A percentile compares a stretch with the other conserved stretches of the same genome.
These are phyloP conservation scores for Aspergillus fructus DNA, from an alignment of 2,329 filamentous ascomycete species.

Conservation along the genomic window DNA sequence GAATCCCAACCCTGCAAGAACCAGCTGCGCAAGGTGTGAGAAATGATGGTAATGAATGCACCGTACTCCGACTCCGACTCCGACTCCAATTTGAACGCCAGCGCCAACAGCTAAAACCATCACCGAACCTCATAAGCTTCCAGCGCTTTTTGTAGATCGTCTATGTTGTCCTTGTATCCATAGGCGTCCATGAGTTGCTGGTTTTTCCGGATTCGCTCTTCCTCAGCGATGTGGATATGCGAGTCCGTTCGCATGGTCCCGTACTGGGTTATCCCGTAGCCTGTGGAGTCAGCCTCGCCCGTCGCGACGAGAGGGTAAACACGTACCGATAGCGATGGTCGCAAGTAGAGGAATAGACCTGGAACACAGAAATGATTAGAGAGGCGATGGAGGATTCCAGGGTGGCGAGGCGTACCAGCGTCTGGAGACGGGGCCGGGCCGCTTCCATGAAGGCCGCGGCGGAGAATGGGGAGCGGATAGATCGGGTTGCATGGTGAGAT, in stretches of 20 bases:
- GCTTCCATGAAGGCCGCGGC: constrained; percentile 15
- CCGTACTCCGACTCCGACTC: neutral
- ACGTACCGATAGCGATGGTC: constrained; percentile 18
- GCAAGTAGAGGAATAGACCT: constrained; percentile 20
- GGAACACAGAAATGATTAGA: neutral
- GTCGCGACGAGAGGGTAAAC: neutral
- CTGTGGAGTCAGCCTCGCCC: constrained; percentile 4
- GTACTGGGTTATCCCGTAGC: constrained; percentile 19
- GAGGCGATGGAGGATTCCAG: neutral
- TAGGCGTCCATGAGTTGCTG: constrained; percentile 48
- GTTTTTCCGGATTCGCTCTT: constrained; percentile 38
- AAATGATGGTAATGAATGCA: neutral
- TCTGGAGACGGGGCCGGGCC: constrained; percentile 5
- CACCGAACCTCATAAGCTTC: constrained; percentile 45
- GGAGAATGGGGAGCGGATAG: constrained; percentile 8
- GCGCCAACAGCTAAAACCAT: constrained; percentile 1
- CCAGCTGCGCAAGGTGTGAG: neutral
- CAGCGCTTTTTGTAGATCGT: constrained; percentile 47
- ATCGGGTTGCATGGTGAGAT: constrained; percentile 7
- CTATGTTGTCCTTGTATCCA: constrained; percentile 43
- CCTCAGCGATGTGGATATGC: constrained; percentile 13
- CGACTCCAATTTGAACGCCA: neutral
- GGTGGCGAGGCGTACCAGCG: constrained; percentile 8
- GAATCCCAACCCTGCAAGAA: neutral
- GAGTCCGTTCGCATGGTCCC: constrained; percentile 1